Conservation (phyloP, 2,329 filamentous ascomycete species). For the Teratosphaeria gauchensis region DNA sequence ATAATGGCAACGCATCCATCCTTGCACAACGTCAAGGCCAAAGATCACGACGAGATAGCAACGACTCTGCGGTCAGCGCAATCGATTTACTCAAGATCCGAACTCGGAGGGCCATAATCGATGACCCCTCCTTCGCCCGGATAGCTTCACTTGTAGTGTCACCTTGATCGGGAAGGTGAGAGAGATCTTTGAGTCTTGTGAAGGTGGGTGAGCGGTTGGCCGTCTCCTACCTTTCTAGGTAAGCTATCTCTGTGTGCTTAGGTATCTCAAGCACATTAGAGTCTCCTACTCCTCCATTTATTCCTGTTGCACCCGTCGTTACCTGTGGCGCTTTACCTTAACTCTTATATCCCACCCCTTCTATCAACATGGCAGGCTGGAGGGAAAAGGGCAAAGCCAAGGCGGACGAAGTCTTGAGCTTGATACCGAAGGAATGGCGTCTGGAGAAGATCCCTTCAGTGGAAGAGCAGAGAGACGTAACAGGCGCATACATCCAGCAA, state of each 20-base stretch:
- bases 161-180: not conserved
- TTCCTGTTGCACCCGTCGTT: not conserved
- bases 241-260: not conserved
- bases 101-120: not conserved
- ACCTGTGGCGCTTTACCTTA: not conserved
- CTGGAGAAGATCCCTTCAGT: slow-evolving; percentile 39
- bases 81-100: not conserved
- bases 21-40: no score
- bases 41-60: no score
- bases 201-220: not conserved
- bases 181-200: not conserved
- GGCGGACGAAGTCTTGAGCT: slow-evolving; percentile 42
- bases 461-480: slow-evolving; percentile 47
- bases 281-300: not conserved
- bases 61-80: no score
- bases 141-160: not conserved
- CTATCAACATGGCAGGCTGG: slow-evolving; percentile 33
- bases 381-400: slow-evolving; percentile 42
- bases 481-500: slow-evolving; percentile 46
- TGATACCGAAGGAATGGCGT: slow-evolving; percentile 50
- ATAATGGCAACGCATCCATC: no score
- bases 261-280: not conserved
- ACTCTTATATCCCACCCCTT: not conserved
- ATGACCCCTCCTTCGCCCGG: not conserved
- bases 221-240: not conserved